Conservation (phyloP, 1,139 yeast genomes). For the Keqinozyma sinolaborantium region DNA sequence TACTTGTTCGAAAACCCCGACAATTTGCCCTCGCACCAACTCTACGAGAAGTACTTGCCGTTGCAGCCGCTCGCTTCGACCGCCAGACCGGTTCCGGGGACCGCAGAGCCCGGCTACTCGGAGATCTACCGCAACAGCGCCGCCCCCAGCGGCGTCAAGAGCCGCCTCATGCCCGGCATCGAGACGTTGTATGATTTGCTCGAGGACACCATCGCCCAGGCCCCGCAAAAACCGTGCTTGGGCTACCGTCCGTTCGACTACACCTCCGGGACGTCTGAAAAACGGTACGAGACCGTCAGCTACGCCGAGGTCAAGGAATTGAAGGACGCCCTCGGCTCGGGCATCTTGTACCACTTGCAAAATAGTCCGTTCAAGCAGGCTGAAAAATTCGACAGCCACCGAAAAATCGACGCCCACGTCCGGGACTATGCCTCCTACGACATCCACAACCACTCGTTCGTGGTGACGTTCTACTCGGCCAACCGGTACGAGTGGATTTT, state of each 20-base stretch:
- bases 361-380: conserved; percentile 24
- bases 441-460: conserved; percentile 24
- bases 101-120: conserved; percentile 27
- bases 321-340: conserved; percentile 26
- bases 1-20: conserved; percentile 16
- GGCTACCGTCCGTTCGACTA: conserved; percentile 30
- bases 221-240: conserved; percentile 23
- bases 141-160: conserved; percentile 19
- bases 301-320: conserved; percentile 19
- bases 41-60: conserved; percentile 22
- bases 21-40: conserved; percentile 12
- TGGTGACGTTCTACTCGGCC: conserved; percentile 31
- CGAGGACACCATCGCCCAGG: conserved; percentile 16
- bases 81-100: conserved; percentile 27
- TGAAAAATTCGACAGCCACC: conserved; percentile 17
- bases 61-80: conserved; percentile 12
- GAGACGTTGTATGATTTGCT: conserved; percentile 27
- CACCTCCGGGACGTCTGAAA: conserved; percentile 17
- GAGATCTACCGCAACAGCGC: conserved; percentile 30
- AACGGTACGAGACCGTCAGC: conserved; percentile 15
- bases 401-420: conserved; percentile 24
- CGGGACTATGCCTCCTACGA: conserved; percentile 17
- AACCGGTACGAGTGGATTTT: conserved; percentile 39
- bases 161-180: conserved; percentile 18
- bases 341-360: conserved; percentile 26